A percentile compares a stretch with the other conserved stretches of the same genome.
These are phyloP conservation scores for Paramecium octaurelia DNA, from an alignment of 73 alveolate species.

Conservation along the genomic window DNA sequence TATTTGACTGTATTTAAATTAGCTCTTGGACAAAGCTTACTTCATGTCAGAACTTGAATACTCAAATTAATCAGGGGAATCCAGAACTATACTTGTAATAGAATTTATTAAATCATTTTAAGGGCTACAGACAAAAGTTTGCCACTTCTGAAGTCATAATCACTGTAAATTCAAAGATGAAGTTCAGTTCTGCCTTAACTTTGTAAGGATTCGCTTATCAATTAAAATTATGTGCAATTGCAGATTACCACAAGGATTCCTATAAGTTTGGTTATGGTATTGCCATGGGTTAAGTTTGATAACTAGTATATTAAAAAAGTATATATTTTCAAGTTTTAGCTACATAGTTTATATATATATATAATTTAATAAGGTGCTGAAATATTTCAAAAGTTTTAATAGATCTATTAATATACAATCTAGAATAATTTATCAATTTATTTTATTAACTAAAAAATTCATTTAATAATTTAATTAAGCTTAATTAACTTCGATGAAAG, in stretches of 20 bases:
- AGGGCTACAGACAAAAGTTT: slow-evolving; percentile 61
- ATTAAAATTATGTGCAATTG: slow-evolving; percentile 62
- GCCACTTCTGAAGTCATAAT: slow-evolving; percentile 46
- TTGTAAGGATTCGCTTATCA: slow-evolving; percentile 50
- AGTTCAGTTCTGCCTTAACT: slow-evolving; percentile 46
- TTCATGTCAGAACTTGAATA: slow-evolving; percentile 49
- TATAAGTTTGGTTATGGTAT: slow-evolving; percentile 65
- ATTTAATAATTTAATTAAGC: not conserved
- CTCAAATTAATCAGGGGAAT: slow-evolving; percentile 7
- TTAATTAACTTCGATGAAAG: not conserved
- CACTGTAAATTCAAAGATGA: slow-evolving; percentile 51
- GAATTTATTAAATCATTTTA: not conserved
- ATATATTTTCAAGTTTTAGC: not conserved
- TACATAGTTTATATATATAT: not conserved
- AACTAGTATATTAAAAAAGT: not conserved
- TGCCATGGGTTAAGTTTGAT: slow-evolving; percentile 49
- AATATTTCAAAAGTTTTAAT: not conserved
- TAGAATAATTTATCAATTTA: not conserved
- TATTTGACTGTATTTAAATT: not conserved
- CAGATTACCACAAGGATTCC: slow-evolving; percentile 60
- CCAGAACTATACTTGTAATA: slow-evolving; percentile 45
- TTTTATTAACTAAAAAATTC: not conserved
- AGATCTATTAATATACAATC: not conserved
- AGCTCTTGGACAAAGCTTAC: slow-evolving; percentile 48
- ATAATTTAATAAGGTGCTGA: not conserved